Percentiles rank a stretch among this genome's conserved stretches.
These are phyloP conservation scores for Trichomonas gallinae DNA, from an alignment of 208 protist genomes.

Conservation along the genomic window DNA sequence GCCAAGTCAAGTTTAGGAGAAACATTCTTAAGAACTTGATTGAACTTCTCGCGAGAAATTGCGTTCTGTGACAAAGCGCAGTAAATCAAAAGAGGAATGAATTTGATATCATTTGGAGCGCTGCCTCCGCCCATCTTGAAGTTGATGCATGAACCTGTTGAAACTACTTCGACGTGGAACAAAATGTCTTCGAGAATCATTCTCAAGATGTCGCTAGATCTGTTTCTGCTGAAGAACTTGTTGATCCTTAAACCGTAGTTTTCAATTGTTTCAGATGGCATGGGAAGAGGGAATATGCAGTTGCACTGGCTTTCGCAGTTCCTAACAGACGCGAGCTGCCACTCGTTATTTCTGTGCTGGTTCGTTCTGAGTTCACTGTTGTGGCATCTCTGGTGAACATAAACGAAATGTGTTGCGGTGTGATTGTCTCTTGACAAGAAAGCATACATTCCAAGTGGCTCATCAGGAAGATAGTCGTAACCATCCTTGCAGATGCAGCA, in stretches of 20 bases:
- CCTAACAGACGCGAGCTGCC: neutral
- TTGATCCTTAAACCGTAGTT: neutral
- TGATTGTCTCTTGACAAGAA: neutral
- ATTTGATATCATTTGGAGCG: neutral
- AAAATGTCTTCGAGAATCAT: neutral
- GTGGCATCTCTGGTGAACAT: neutral
- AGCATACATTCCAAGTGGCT: neutral
- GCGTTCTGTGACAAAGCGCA: neutral
- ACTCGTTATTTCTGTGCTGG: neutral
- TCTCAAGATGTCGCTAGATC: neutral
- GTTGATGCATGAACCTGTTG: neutral
- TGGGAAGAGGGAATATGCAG: neutral
- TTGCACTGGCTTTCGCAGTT: neutral
- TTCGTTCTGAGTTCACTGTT: neutral
- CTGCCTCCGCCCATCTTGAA: neutral
- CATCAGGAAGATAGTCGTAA: neutral
- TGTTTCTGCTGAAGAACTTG: neutral
- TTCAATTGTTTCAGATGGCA: too few relatives aligned
- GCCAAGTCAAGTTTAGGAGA: neutral
- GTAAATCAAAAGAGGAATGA: neutral
- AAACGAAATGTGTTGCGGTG: neutral
- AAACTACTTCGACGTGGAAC: neutral
- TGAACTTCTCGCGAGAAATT: neutral
- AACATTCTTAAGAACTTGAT: neutral
- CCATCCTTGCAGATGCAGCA: constrained; percentile 18